These are phyloP conservation scores for Xylaria sp. DNA, from an alignment of 2,329 filamentous ascomycete genomes.

Conservation along the genomic window DNA sequence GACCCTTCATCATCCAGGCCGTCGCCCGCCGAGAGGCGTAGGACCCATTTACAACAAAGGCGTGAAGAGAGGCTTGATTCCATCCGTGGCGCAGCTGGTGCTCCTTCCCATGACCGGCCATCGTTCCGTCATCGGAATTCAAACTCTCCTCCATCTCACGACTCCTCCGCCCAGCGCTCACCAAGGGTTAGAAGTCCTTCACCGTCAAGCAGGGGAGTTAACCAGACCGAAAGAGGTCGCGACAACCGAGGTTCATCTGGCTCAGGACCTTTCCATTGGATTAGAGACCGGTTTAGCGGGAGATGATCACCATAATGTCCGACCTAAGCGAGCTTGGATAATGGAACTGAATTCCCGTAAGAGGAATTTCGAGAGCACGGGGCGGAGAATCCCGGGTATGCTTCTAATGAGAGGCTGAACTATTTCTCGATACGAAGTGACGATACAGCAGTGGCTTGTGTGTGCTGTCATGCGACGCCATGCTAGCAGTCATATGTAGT, in stretches of 20 bases:
- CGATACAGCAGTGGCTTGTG: not conserved
- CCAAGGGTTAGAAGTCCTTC: conserved; percentile 39
- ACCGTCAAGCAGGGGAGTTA: conserved; percentile 33
- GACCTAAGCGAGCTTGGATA: not conserved
- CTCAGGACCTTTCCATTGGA: conserved; percentile 51
- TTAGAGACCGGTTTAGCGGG: conserved; percentile 49
- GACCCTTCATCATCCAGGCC: conserved; percentile 29
- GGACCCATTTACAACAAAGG: conserved; percentile 31
- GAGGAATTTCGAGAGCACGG: not conserved
- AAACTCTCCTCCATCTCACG: conserved; percentile 36
- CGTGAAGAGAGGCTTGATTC: conserved; percentile 34
- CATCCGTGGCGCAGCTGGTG: conserved; percentile 28
- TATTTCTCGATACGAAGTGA: not conserved
- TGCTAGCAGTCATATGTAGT: conserved; percentile 1
- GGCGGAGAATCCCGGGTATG: not conserved
- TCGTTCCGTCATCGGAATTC: conserved; percentile 32
- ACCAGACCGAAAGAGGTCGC: conserved; percentile 40
- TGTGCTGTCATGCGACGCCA: not conserved
- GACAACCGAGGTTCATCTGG: conserved; percentile 44
- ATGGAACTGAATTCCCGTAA: not conserved
- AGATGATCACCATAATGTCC: conserved; percentile 31
- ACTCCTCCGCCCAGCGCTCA: conserved; percentile 26
- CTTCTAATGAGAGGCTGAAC: not conserved
- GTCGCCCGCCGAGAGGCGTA: conserved; percentile 30
- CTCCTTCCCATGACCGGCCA: conserved; percentile 22